Percentiles rank a stretch among this genome's conserved stretches.
Evolutionary conservation across 192 early-diverging fungal species (phyloP).

Genomic region (Linnemannia elongata): DNA sequence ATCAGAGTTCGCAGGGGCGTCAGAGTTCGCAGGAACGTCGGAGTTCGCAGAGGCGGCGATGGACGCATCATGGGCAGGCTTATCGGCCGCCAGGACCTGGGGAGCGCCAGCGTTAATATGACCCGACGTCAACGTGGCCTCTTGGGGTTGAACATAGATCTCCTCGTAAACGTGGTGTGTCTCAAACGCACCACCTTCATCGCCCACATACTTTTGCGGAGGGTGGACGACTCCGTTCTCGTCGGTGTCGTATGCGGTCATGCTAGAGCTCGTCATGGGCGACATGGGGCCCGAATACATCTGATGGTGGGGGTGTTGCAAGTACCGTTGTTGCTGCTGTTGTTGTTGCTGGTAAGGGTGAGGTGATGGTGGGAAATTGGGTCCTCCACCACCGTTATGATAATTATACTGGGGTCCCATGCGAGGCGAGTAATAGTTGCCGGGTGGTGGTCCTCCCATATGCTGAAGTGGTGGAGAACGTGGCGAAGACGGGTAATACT

Average conservation of each 20-base stretch:
- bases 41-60: neutral
- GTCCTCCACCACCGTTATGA: neutral
- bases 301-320: neutral
- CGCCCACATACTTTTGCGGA: neutral
- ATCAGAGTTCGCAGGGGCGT: too few relatives aligned
- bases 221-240: neutral
- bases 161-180: neutral
- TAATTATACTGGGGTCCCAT: neutral
- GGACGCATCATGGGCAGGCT: neutral
- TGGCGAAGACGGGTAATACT: neutral
- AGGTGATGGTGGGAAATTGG: neutral
- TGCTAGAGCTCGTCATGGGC: neutral
- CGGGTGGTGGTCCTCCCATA: neutral
- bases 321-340: constrained; percentile 15
- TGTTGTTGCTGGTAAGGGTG: neutral
- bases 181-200: neutral
- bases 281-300: neutral
- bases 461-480: neutral
- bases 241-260: neutral
- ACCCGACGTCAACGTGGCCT: neutral
- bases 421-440: neutral
- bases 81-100: neutral
- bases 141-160: neutral
- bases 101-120: neutral
- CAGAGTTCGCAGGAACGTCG: neutral